Percentiles rank a stretch among this genome's conserved stretches.
Evolutionary conservation across 2,329 filamentous ascomycete species (phyloP).

Genomic region (Fusarium paranaense): DNA sequence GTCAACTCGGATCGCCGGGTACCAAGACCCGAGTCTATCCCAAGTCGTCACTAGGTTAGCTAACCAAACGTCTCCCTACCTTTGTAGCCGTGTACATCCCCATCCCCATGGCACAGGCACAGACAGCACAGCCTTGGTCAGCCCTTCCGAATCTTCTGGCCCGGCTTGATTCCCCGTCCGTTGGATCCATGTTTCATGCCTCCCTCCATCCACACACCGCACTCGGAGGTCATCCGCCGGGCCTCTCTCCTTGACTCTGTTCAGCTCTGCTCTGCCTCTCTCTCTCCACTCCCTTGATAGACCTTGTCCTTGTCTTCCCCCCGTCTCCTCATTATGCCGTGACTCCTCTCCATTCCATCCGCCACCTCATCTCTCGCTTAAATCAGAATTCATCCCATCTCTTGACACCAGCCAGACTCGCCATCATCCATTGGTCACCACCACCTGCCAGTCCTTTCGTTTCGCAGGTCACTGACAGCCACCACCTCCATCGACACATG

Average conservation of each 20-base stretch:
- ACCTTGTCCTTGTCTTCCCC: not conserved
- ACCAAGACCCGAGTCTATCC: not conserved
- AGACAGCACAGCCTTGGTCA: not conserved
- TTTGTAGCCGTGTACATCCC: not conserved
- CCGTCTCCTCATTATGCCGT: not conserved
- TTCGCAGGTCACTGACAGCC: slow-evolving; percentile 21
- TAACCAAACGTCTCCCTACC: not conserved
- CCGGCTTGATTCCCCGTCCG: slow-evolving; percentile 30
- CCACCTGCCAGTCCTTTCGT: not conserved
- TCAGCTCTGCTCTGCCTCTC: not conserved
- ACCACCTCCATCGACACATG: not conserved
- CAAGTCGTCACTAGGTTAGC: not conserved
- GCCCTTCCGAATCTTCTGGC: slow-evolving; percentile 1
- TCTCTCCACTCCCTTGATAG: slow-evolving; percentile 2
- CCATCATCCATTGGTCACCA: slow-evolving; percentile 13
- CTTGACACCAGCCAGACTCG: not conserved
- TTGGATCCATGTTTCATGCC: slow-evolving; percentile 13
- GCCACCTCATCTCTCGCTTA: not conserved
- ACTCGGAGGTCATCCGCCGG: slow-evolving; percentile 1
- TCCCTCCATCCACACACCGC: not conserved
- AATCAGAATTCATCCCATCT: not conserved
- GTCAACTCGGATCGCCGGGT: not conserved
- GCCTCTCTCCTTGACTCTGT: not conserved
- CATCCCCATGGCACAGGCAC: slow-evolving; percentile 13
- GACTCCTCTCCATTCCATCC: not conserved